phyloP scores from a whole-genome alignment of 352 stramenopile genomes.

The Phytophthora hybrid region DNA sequence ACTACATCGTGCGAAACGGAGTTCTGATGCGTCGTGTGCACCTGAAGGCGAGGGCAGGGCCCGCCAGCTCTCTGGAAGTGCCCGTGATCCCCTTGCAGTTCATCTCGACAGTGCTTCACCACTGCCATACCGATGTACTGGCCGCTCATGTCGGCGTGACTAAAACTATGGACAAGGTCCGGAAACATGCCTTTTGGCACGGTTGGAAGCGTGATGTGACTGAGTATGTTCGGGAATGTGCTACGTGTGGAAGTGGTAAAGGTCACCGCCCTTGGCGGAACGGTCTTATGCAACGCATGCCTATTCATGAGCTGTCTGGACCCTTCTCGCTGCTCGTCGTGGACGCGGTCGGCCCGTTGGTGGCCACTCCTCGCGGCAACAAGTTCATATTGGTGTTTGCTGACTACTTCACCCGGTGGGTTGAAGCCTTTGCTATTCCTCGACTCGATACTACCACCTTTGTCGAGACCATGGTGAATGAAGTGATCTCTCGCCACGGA shows the following conservation, averaged over 20 bases:
- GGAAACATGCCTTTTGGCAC: too few relatives aligned
- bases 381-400: not conserved
- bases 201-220: too few relatives aligned
- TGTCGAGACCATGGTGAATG: too few relatives aligned
- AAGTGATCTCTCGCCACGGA: not conserved
- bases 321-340: slow-evolving; percentile 20
- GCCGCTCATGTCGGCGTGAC: not conserved
- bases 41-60: not conserved
- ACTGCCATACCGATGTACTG: not conserved
- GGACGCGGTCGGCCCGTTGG: slow-evolving; percentile 1
- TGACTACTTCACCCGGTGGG: not conserved
- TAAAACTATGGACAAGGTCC: not conserved
- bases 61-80: not conserved
- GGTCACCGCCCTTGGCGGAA: slow-evolving; percentile 7
- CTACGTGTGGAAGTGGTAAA: not conserved
- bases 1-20: not conserved
- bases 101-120: not conserved
- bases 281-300: slow-evolving; percentile 16
- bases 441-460: not conserved
- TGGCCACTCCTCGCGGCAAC: slow-evolving; percentile 5
- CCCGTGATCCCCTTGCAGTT: not conserved
- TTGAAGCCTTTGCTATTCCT: slow-evolving; percentile 1
- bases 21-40: not conserved
- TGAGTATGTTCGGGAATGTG: too few relatives aligned
- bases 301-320: slow-evolving; percentile 1